Evolutionary conservation across 2,329 filamentous ascomycete species (phyloP).

Genomic region (Calonectria montana): DNA sequence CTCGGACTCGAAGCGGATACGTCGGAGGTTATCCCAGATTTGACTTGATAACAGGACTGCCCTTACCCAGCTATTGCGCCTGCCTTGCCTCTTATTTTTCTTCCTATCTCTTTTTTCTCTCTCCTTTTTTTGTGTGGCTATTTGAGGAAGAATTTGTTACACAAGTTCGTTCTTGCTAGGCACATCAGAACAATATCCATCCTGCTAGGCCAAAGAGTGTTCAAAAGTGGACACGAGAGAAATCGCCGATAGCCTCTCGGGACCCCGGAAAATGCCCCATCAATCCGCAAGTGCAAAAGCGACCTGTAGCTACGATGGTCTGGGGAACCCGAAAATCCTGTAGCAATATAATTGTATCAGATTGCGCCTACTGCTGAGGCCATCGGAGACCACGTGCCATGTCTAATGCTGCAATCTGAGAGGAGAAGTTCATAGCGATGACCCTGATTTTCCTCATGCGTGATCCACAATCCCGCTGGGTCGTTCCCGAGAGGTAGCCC

Average conservation of each 20-base stretch:
- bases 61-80: background rate
- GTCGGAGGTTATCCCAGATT: background rate
- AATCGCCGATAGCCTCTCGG: conserved; percentile 3
- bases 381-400: background rate
- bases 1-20: background rate
- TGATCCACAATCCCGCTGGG: background rate
- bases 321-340: background rate
- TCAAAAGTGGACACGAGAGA: background rate
- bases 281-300: background rate
- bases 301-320: background rate
- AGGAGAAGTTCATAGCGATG: background rate
- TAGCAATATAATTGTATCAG: background rate
- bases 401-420: background rate
- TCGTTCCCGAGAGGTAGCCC: background rate
- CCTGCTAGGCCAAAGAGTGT: background rate
- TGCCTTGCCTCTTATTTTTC: too few relatives aligned
- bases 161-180: background rate
- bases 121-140: too few relatives aligned
- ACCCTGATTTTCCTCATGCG: background rate
- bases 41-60: background rate
- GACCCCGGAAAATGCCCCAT: background rate
- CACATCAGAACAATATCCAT: background rate
- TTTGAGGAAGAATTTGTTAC: background rate
- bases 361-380: background rate
- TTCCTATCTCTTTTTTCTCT: too few relatives aligned